Percentiles rank a stretch among this genome's conserved stretches.
Conservation (phyloP, 768 basidiomycete species). For the Collybia sp. region DNA sequence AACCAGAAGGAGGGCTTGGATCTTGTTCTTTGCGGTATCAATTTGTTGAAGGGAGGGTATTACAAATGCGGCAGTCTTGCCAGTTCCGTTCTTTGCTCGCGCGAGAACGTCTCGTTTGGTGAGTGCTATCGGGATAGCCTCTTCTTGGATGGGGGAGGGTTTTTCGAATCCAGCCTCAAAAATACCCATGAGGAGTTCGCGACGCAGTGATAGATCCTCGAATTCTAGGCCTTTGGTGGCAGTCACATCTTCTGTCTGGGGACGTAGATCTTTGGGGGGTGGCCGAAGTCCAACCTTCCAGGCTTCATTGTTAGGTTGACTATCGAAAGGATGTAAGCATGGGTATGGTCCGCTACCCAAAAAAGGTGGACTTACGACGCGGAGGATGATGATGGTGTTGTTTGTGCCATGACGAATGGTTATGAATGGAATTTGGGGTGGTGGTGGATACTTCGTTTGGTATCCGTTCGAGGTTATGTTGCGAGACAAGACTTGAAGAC, state of each 20-base stretch:
- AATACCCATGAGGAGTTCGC: conserved; percentile 99
- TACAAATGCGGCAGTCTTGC: conserved; percentile 98
- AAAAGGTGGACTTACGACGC: conserved; percentile 11
- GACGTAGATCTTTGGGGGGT: conserved; percentile 88
- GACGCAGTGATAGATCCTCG: conserved; percentile 87
- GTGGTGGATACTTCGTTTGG: background rate
- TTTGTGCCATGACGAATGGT: conserved; percentile 14
- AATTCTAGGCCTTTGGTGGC: conserved; percentile 93
- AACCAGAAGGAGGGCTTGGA: conserved; percentile 94
- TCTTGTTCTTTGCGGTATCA: conserved; percentile 78
- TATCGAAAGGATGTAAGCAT: conserved; percentile 9
- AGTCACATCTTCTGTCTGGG: conserved; percentile 97
- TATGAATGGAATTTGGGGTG: conserved; percentile 1
- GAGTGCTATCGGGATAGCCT: conserved; percentile 94
- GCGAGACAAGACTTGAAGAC: too few relatives aligned
- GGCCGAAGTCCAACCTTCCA: conserved; percentile 81
- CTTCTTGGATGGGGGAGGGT: conserved; percentile 98
- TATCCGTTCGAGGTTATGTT: background rate
- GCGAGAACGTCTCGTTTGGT: conserved; percentile 92
- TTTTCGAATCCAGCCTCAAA: conserved; percentile 97
- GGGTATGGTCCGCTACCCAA: background rate
- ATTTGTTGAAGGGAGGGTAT: conserved; percentile 95
- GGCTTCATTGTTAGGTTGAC: conserved; percentile 31
- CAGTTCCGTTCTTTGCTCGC: conserved; percentile 95
- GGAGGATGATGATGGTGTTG: conserved; percentile 26